Percentiles rank a stretch among this genome's conserved stretches.
Conservation (phyloP, 306 rosid genomes). For the Sesbania bispinosa region DNA sequence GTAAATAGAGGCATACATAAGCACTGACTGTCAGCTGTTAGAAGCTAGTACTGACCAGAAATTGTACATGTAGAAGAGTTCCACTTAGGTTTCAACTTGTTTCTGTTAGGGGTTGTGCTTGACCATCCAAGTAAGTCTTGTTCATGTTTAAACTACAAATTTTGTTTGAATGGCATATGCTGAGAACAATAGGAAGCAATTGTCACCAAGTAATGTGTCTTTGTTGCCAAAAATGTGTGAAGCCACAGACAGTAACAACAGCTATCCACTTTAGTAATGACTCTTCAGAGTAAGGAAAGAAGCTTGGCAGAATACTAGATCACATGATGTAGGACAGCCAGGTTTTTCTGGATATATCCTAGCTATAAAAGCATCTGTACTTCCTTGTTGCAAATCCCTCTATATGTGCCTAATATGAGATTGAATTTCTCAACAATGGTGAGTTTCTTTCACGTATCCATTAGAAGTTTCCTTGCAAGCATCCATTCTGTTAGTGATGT, state of each 20-base stretch:
- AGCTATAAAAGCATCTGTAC: background rate
- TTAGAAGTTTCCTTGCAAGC: no score
- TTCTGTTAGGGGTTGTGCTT: background rate
- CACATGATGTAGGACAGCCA: background rate
- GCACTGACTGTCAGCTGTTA: background rate
- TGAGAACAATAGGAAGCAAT: background rate
- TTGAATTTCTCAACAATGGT: no score
- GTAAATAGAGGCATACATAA: background rate
- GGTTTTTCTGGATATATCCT: background rate
- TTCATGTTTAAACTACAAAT: background rate
- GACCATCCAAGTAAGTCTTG: background rate
- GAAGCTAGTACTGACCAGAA: constrained; percentile 4
- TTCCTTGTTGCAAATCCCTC: background rate
- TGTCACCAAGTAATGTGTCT: background rate
- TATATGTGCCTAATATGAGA: no score
- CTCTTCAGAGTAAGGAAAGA: background rate
- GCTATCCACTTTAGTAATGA: background rate
- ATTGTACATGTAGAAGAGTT: constrained; percentile 17
- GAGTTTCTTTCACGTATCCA: no score
- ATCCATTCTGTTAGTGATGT: no score
- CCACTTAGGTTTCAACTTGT: background rate
- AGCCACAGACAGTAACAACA: background rate
- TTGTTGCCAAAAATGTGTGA: background rate
- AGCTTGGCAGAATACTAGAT: background rate
- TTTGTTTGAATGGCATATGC: constrained; percentile 3